A percentile compares a stretch with the other conserved stretches of the same genome.
Conservation (phyloP, 1,139 yeast species). For the Kurtzmaniella natalensis region DNA sequence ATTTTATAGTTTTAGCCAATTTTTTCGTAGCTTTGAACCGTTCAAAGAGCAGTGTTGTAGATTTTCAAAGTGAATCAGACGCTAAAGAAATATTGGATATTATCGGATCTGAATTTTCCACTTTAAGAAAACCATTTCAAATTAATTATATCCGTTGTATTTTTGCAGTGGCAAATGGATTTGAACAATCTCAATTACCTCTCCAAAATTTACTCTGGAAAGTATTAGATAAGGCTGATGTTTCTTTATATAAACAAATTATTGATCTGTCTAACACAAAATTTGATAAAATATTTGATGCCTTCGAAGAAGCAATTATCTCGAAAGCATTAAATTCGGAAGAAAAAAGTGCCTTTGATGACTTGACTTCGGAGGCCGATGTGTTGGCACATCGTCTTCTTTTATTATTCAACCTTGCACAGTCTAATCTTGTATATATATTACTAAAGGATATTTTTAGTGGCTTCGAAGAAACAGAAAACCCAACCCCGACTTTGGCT, state of each 20-base stretch:
- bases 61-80: conserved; percentile 9
- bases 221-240: conserved; percentile 17
- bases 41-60: conserved; percentile 8
- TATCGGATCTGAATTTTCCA: conserved; percentile 15
- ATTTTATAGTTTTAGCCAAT: conserved; percentile 29
- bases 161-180: conserved; percentile 11
- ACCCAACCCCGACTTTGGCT: conserved; percentile 12
- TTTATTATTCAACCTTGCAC: not conserved
- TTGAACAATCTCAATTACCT: conserved; percentile 7
- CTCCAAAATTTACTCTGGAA: conserved; percentile 15
- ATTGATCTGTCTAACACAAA: not conserved
- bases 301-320: conserved; percentile 17
- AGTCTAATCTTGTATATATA: not conserved
- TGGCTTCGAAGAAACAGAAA: conserved; percentile 1
- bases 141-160: conserved; percentile 14
- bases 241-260: not conserved
- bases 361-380: not conserved
- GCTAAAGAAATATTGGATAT: conserved; percentile 17
- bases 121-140: conserved; percentile 9
- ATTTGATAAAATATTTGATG: conserved; percentile 12
- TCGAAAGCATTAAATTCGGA: conserved; percentile 2
- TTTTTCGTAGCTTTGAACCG: conserved; percentile 18
- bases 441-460: not conserved
- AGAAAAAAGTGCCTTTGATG: not conserved
- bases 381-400: not conserved